Conservation (phyloP, 768 basidiomycete species). For the Boletus eberwhitei region DNA sequence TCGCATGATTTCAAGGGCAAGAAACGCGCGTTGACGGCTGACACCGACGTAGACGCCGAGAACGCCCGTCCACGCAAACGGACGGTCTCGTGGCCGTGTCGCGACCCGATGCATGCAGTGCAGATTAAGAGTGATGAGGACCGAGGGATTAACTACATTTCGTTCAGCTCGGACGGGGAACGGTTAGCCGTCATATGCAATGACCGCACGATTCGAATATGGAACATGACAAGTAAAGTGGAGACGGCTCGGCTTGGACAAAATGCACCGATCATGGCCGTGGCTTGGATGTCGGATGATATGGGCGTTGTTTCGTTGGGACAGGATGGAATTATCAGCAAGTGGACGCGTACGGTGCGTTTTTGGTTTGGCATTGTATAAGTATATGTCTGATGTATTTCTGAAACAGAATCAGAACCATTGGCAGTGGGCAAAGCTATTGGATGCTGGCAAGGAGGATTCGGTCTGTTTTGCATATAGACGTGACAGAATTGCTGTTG, state of each 20-base stretch:
- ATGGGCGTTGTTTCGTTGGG: constrained; percentile 54
- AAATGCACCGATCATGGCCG: constrained; percentile 44
- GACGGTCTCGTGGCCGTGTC: constrained; percentile 47
- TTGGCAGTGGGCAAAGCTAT: constrained; percentile 57
- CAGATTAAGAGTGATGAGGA: constrained; percentile 46
- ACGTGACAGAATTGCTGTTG: constrained; percentile 59
- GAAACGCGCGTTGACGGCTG: constrained; percentile 38
- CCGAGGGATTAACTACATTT: constrained; percentile 44
- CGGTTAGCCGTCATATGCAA: constrained; percentile 58
- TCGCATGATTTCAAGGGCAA: constrained; percentile 30
- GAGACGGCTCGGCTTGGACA: constrained; percentile 60
- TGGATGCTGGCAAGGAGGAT: constrained; percentile 47
- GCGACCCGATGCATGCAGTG: constrained; percentile 36
- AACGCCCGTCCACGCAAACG: constrained; percentile 34
- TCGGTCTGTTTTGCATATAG: constrained; percentile 52
- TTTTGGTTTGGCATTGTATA: background rate
- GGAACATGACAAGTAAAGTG: constrained; percentile 43
- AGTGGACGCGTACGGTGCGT: constrained; percentile 57
- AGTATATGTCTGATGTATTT: background rate
- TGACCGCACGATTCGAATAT: constrained; percentile 62
- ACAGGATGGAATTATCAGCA: constrained; percentile 54
- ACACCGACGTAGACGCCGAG: constrained; percentile 24
- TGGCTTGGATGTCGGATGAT: constrained; percentile 60
- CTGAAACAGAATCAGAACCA: constrained; percentile 40
- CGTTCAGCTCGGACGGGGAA: constrained; percentile 52